These are phyloP conservation scores for Neurospora crassa DNA, from an alignment of 2,329 filamentous ascomycete species.

Conservation along the genomic window DNA sequence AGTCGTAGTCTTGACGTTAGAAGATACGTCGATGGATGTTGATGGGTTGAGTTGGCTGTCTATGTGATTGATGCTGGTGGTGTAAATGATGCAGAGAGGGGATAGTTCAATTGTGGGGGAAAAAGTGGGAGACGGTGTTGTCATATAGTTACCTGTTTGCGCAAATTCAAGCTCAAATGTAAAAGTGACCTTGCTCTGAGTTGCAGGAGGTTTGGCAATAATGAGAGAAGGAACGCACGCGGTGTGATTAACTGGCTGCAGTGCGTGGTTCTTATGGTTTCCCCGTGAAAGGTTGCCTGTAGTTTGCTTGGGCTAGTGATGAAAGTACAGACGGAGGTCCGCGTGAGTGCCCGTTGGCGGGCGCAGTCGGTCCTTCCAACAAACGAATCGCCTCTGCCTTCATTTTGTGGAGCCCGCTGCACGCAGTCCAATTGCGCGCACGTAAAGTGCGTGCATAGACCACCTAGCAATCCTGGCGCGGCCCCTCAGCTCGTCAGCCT, in stretches of 20 bases:
- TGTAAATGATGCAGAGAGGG: not conserved
- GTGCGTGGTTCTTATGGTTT: not conserved
- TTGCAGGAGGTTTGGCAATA: not conserved
- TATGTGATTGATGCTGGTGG: not conserved
- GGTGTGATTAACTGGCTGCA: not conserved
- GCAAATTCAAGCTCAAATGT: not conserved
- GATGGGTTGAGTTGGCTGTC: conserved; percentile 11
- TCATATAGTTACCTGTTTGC: not conserved
- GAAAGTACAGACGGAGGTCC: not conserved
- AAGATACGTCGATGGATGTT: not conserved
- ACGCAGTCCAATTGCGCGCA: not conserved
- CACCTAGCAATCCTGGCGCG: not conserved
- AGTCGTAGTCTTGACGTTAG: not conserved
- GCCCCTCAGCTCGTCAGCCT: not conserved
- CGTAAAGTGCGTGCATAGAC: not conserved
- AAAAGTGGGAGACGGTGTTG: not conserved
- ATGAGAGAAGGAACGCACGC: not conserved
- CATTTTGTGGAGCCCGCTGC: not conserved
- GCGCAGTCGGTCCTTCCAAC: not conserved
- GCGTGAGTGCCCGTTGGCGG: not conserved
- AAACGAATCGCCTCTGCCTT: not conserved
- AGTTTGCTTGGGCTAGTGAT: not conserved
- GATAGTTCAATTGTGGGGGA: not conserved
- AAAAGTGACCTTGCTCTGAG: not conserved
- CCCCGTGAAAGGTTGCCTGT: not conserved